Evolutionary conservation across 2,329 filamentous ascomycete genomes (phyloP), one percentile per base, ranked within the genome.

Genomic region (Chrysosphaeria jannelii): DNA sequence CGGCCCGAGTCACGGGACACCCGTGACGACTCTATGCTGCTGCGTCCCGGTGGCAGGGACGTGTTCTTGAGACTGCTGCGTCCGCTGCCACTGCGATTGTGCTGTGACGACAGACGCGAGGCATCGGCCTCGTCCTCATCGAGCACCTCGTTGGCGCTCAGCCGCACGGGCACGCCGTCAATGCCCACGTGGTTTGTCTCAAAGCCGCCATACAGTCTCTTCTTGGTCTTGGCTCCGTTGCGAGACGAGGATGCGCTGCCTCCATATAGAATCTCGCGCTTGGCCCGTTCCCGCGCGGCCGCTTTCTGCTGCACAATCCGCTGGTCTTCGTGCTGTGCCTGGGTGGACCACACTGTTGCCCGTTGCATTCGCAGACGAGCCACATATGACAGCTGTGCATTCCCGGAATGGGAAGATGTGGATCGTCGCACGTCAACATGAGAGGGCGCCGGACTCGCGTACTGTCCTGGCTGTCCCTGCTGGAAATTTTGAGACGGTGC

Each of bases 281-380:
- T 67, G 8, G 85, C 85, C 23, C 78, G 58, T 48, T 74, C 65
- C 50, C 85, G 89, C 28, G 79, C 85, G 18, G 72, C 70, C 27
- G 72, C 62, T 42, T 89, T 78, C 36, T 79, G 70, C 14, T 76
- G 78, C 4, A 69, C 49, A 27, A 85, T 49, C 23, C 76, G 60
- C 1, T 81, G 75, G 40, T 97, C 85, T 44, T 93, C 78, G 30
- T 74, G 66, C 42, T 97, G 85, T 7, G 81, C 61, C 25, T 79
- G 69, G 40, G 93, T 85, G 48, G 79, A 91, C 85, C 85, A 97
- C 4, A 97, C 85, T 0, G 85, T 97, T 15, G 78, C 85, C 43
- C 93, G 93, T 46, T 97, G 85, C 42, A 79, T 81, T 30, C 85
- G 65, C 47, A 97, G 68, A n/a, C 91, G 56, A 17, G 85, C 79